phyloP scores from a whole-genome alignment of 768 basidiomycete species.

The Kwoniella newhampshirensis region DNA sequence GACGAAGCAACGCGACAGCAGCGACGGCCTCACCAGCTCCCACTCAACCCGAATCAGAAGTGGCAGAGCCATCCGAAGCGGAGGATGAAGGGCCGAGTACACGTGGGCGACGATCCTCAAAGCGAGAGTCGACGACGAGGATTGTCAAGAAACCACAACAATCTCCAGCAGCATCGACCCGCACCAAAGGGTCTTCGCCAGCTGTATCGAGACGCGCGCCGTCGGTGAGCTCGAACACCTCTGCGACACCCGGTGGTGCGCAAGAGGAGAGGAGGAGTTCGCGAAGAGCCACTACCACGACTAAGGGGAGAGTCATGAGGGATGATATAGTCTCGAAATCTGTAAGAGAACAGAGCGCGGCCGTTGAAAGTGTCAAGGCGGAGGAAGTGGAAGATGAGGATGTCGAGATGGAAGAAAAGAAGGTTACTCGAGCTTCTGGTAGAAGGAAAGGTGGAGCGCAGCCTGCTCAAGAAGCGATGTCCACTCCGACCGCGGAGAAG shows the following conservation, averaged over 20 bases:
- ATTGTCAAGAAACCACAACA: conserved; percentile 8
- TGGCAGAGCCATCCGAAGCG: conserved; percentile 16
- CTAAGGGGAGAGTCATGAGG: conserved; percentile 12
- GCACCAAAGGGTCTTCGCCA: conserved; percentile 34
- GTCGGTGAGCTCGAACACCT: conserved; percentile 28
- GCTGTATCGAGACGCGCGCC: conserved; percentile 32
- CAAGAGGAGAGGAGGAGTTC: conserved; percentile 3
- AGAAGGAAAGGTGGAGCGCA: conserved; percentile 9
- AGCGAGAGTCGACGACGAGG: conserved; percentile 8
- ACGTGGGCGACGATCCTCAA: conserved; percentile 14
- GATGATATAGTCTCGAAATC: conserved; percentile 26
- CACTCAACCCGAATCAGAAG: conserved; percentile 14
- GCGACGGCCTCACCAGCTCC: conserved; percentile 1
- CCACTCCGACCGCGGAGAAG: conserved; percentile 18
- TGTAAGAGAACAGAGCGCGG: conserved; percentile 22
- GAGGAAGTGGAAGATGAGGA: conserved; percentile 22
- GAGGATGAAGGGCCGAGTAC: conserved; percentile 22
- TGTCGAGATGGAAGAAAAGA: conserved; percentile 23
- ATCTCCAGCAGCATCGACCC: conserved; percentile 24
- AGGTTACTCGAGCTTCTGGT: conserved; percentile 20
- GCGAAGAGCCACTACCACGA: neutral
- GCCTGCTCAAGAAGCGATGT: neutral
- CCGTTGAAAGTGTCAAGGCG: conserved; percentile 23
- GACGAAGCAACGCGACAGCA: conserved; percentile 7
- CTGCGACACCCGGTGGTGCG: conserved; percentile 20